A percentile compares a stretch with the other conserved stretches of the same genome.
Evolutionary conservation across 148 eudicot genomes (phyloP).

Genomic region (Simmondsia chinensis): DNA sequence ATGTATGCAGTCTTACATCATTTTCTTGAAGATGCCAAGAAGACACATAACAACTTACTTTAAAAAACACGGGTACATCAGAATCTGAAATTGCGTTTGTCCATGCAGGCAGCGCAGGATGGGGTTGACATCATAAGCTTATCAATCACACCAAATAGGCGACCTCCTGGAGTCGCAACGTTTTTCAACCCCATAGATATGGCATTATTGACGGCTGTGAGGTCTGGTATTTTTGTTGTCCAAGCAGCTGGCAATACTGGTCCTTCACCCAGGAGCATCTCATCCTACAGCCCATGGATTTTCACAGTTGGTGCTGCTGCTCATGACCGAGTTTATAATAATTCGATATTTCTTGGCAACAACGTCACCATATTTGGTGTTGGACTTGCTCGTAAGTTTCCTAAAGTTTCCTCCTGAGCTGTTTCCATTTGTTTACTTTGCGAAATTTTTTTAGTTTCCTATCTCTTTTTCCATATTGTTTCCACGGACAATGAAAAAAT

Average conservation of each 20-base stretch:
- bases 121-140: conserved; percentile 95
- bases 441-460: not conserved
- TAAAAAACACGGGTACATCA: no score
- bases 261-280: conserved; percentile 85
- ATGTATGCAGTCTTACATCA: no score
- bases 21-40: no score
- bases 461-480: no score
- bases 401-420: not conserved
- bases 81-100: conserved; percentile 5
- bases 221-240: conserved; percentile 85
- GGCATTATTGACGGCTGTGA: conserved; percentile 85
- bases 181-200: conserved; percentile 97
- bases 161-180: conserved; percentile 97
- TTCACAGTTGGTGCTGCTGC: conserved; percentile 96
- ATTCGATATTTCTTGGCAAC: conserved; percentile 79
- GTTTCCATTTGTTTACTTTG: not conserved
- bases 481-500: no score
- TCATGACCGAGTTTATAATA: conserved; percentile 81
- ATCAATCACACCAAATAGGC: conserved; percentile 96
- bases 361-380: conserved; percentile 66
- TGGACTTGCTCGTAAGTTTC: conserved; percentile 92
- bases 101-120: conserved; percentile 90
- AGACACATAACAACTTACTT: no score
- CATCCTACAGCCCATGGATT: conserved; percentile 99
- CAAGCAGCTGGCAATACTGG: conserved; percentile 99